Evolutionary conservation across 2,329 filamentous ascomycete species (phyloP).

Genomic region (Teratosphaeria gauchensis): DNA sequence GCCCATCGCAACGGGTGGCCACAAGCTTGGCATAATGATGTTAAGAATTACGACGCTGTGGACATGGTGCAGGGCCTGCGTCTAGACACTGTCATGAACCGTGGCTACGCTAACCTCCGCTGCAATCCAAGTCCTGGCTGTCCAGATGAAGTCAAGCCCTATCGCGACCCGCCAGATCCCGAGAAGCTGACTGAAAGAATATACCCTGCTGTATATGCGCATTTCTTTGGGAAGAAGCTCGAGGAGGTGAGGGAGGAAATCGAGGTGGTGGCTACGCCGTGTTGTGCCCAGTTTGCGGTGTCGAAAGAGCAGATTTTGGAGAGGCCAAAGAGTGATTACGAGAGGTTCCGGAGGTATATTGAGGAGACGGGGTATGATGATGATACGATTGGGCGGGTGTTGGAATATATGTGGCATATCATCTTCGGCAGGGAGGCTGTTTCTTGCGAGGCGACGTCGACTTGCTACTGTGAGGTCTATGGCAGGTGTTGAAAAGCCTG

Average conservation of each 20-base stretch:
- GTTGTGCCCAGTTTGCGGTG: slow-evolving; percentile 28
- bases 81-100: slow-evolving; percentile 12
- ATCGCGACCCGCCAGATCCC: slow-evolving; percentile 10
- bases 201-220: slow-evolving; percentile 13
- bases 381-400: slow-evolving; percentile 42
- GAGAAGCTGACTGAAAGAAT: slow-evolving; percentile 10
- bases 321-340: slow-evolving; percentile 22
- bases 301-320: slow-evolving; percentile 19
- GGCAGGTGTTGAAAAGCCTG: slow-evolving; percentile 9
- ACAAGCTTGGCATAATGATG: slow-evolving; percentile 22
- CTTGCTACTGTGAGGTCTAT: slow-evolving; percentile 24
- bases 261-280: slow-evolving; percentile 12
- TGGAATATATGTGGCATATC: slow-evolving; percentile 54
- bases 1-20: slow-evolving; percentile 17
- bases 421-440: slow-evolving; percentile 24
- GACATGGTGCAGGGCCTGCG: slow-evolving; percentile 15
- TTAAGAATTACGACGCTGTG: slow-evolving; percentile 15
- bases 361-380: slow-evolving; percentile 38
- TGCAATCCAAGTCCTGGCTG: slow-evolving; percentile 17
- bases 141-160: slow-evolving; percentile 15
- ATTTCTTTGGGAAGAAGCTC: slow-evolving; percentile 14
- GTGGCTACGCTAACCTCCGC: slow-evolving; percentile 21
- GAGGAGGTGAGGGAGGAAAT: slow-evolving; percentile 8
- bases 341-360: slow-evolving; percentile 38
- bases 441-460: slow-evolving; percentile 17